A percentile compares a stretch with the other conserved stretches of the same genome.
phyloP scores from a whole-genome alignment of 768 basidiomycete species.

The Boletus rubescentipes region DNA sequence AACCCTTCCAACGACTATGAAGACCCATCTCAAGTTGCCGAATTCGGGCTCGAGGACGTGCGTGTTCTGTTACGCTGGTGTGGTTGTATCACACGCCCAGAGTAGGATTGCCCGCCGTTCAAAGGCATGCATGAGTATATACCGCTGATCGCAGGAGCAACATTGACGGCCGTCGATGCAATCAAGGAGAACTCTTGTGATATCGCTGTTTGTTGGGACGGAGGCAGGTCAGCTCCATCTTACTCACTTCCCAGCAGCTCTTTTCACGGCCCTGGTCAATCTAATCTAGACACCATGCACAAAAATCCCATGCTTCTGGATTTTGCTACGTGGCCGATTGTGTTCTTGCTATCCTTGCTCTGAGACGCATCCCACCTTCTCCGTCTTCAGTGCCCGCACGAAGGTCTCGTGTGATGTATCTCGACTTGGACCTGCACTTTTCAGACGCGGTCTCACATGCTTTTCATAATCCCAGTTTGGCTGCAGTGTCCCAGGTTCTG shows the following conservation, averaged over 20 bases:
- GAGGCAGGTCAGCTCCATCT: slow-evolving; percentile 59
- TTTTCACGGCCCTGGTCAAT: neutral
- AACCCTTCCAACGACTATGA: slow-evolving; percentile 31
- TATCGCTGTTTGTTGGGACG: slow-evolving; percentile 86
- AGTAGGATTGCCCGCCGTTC: slow-evolving; percentile 84
- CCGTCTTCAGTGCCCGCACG: slow-evolving; percentile 20
- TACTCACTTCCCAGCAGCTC: neutral
- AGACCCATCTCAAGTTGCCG: slow-evolving; percentile 23
- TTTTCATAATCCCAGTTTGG: slow-evolving; percentile 46
- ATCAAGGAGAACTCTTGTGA: slow-evolving; percentile 52
- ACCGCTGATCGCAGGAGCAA: slow-evolving; percentile 69
- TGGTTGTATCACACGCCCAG: neutral
- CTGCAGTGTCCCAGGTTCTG: slow-evolving; percentile 44
- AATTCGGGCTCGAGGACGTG: slow-evolving; percentile 65
- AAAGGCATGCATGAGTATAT: slow-evolving; percentile 67
- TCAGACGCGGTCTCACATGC: slow-evolving; percentile 86
- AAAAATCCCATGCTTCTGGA: slow-evolving; percentile 74
- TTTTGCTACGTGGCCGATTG: slow-evolving; percentile 96
- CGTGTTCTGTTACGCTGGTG: slow-evolving; percentile 10
- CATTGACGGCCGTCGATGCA: slow-evolving; percentile 67
- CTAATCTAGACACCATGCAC: slow-evolving; percentile 71
- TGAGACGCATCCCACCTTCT: slow-evolving; percentile 44
- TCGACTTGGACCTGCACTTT: slow-evolving; percentile 92
- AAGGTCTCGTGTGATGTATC: slow-evolving; percentile 75
- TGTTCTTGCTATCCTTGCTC: slow-evolving; percentile 72